A percentile compares a stretch with the other conserved stretches of the same genome.
phyloP scores from a whole-genome alignment of 2,329 filamentous ascomycete genomes.

The Aspergillus intermedius region DNA sequence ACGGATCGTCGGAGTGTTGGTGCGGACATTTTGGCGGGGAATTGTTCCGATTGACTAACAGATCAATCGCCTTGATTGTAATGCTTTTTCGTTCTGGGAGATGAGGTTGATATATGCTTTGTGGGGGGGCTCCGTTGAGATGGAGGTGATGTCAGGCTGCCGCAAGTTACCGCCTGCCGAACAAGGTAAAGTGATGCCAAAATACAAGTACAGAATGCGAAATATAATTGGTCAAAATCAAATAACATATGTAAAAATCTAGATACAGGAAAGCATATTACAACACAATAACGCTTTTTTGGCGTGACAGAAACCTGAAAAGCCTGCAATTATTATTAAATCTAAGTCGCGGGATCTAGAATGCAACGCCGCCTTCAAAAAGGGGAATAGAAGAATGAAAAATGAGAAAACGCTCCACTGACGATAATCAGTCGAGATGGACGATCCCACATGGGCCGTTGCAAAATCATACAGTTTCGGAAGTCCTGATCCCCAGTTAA shows the following conservation, averaged over 20 bases:
- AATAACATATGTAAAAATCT: not conserved
- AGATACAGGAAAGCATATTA: not conserved
- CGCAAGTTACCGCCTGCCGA: conserved; percentile 11
- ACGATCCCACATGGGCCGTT: conserved; percentile 13
- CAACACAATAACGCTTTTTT: not conserved
- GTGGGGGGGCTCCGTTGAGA: not conserved
- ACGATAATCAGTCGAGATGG: conserved; percentile 3
- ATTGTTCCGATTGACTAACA: not conserved
- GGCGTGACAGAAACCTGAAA: not conserved
- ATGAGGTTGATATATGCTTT: not conserved
- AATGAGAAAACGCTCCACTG: not conserved
- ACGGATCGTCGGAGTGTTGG: not conserved
- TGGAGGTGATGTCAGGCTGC: conserved; percentile 18
- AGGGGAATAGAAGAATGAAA: not conserved
- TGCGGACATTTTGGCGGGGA: conserved; percentile 7
- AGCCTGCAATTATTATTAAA: conserved; percentile 17
- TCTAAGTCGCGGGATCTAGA: conserved; percentile 16
- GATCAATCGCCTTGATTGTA: not conserved
- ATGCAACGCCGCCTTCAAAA: conserved; percentile 12
- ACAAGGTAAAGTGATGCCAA: not conserved
- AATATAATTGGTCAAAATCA: too few relatives aligned
- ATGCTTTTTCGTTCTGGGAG: not conserved
- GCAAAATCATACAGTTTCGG: conserved; percentile 14
- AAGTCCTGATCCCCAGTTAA: conserved; percentile 1
- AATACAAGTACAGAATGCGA: not conserved